Conservation (phyloP, 2,329 filamentous ascomycete species). For the Lecanicillium sp. region DNA sequence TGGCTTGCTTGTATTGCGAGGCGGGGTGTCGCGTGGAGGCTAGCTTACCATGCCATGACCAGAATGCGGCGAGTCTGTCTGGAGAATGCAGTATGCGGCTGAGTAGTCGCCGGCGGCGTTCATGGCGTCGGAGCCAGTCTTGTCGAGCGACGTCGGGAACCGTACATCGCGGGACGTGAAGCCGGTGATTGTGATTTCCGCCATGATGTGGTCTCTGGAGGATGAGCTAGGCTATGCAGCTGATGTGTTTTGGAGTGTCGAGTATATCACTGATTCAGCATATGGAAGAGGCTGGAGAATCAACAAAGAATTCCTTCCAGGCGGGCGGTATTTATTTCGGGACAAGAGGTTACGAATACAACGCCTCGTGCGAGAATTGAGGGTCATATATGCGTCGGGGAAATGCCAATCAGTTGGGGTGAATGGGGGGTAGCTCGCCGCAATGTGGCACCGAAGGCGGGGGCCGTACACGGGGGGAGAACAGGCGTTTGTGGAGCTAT, state of each 20-base stretch:
- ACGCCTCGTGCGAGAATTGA: slow-evolving; percentile 1
- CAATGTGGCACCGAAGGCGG: too few relatives aligned
- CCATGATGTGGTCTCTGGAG: not conserved
- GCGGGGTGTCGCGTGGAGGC: too few relatives aligned
- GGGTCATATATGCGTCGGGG: not conserved
- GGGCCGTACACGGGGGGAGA: too few relatives aligned
- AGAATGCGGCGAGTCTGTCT: slow-evolving; percentile 64
- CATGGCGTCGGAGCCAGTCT: slow-evolving; percentile 96
- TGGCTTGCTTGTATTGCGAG: too few relatives aligned
- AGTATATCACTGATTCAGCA: too few relatives aligned
- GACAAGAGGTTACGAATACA: not conserved
- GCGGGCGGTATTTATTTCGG: slow-evolving; percentile 1
- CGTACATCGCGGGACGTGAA: slow-evolving; percentile 67
- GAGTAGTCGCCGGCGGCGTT: slow-evolving; percentile 91
- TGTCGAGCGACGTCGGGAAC: slow-evolving; percentile 87
- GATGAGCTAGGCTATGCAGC: too few relatives aligned
- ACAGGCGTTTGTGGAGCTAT: too few relatives aligned
- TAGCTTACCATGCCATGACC: slow-evolving; percentile 67
- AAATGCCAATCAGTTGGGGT: too few relatives aligned
- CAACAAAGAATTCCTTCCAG: not conserved
- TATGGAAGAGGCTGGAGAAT: too few relatives aligned
- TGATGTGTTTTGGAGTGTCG: too few relatives aligned
- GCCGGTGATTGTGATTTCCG: slow-evolving; percentile 57
- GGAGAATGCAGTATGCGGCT: slow-evolving; percentile 84
- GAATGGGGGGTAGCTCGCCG: too few relatives aligned